Evolutionary conservation across 2,329 filamentous ascomycete genomes (phyloP).

Genomic region (Pestalotiopsis sp.): DNA sequence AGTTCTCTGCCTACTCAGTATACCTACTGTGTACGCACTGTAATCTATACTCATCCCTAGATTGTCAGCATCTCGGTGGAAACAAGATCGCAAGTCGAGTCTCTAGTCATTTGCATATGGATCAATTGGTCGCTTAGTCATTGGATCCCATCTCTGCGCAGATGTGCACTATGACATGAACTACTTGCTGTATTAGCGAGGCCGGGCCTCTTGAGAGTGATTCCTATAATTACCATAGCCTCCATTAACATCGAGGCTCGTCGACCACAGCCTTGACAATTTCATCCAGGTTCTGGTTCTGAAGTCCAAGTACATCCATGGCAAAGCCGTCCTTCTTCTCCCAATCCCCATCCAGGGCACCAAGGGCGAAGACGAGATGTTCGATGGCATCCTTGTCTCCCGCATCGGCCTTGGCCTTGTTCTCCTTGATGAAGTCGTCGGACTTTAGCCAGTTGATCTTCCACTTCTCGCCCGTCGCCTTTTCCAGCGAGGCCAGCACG

Average conservation of each 20-base stretch:
- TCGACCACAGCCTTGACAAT: constrained; percentile 32
- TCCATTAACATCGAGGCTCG: background rate
- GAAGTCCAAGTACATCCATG: constrained; percentile 48
- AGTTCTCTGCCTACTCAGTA: background rate
- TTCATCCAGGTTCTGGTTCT: constrained; percentile 48
- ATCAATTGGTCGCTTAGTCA: too few relatives aligned
- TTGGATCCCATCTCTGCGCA: too few relatives aligned
- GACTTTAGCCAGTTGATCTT: constrained; percentile 35
- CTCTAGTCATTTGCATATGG: background rate
- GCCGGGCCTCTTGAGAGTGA: background rate
- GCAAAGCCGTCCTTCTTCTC: constrained; percentile 45
- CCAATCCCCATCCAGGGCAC: constrained; percentile 52
- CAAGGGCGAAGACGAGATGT: constrained; percentile 52
- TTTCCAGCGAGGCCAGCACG: constrained; percentile 35
- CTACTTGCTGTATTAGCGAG: too few relatives aligned
- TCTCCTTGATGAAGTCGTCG: constrained; percentile 39
- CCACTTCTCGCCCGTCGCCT: constrained; percentile 34
- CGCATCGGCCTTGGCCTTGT: constrained; percentile 38
- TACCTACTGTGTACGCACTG: background rate
- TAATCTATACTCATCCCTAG: background rate
- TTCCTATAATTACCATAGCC: background rate
- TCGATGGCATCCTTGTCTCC: constrained; percentile 43
- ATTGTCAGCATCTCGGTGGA: background rate
- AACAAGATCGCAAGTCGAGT: background rate
- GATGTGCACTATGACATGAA: too few relatives aligned